Conservation (phyloP, 305 asterid species). For the Lippia alba region DNA sequence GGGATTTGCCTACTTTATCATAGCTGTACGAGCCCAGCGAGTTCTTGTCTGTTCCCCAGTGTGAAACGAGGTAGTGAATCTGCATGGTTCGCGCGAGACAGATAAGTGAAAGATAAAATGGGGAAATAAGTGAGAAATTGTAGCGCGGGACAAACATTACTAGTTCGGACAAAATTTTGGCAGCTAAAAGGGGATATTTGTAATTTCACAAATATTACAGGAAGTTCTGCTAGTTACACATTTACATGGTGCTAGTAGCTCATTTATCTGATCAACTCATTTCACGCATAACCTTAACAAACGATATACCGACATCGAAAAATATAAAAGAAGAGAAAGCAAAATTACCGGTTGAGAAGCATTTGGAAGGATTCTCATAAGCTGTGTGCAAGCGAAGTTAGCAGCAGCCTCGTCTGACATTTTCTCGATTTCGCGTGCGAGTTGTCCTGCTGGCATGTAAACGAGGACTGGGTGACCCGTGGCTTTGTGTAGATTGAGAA, state of each 20-base stretch:
- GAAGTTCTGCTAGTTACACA: no score
- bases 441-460: slow-evolving; percentile 82
- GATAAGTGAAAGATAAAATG: no score
- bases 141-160: no score
- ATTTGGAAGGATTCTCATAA: slow-evolving; percentile 67
- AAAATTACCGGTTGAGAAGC: slow-evolving; percentile 64
- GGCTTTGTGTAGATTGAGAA: slow-evolving; percentile 81
- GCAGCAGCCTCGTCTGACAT: slow-evolving; percentile 76
- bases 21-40: slow-evolving; percentile 79
- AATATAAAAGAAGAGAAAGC: neutral
- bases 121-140: neutral
- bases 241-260: no score
- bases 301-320: neutral
- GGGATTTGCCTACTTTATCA: slow-evolving; percentile 63
- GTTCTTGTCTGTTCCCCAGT: slow-evolving; percentile 72
- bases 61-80: slow-evolving; percentile 84
- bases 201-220: no score
- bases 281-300: neutral
- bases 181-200: no score
- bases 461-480: slow-evolving; percentile 79
- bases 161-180: no score
- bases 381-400: slow-evolving; percentile 61
- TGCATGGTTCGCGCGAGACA: slow-evolving; percentile 37
- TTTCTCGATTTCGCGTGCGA: slow-evolving; percentile 73
- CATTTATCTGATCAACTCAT: neutral